These are phyloP conservation scores for Solanum clarkiae DNA, from an alignment of 257 asterid species.

Conservation along the genomic window DNA sequence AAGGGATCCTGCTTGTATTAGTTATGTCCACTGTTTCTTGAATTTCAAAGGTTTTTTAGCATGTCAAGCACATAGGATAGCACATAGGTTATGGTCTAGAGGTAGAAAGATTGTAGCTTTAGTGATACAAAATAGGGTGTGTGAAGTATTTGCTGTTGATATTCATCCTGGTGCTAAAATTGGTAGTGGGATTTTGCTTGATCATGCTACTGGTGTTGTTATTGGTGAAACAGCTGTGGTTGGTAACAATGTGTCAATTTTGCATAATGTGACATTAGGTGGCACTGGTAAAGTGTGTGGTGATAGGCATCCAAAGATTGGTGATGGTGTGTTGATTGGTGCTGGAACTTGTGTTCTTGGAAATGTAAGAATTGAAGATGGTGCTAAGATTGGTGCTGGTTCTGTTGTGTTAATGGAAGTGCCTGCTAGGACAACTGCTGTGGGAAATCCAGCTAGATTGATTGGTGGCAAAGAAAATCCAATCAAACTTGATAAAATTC, in stretches of 20 bases:
- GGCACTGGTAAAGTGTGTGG: slow-evolving; percentile 83
- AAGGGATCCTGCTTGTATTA: slow-evolving; percentile 87
- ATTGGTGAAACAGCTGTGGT: slow-evolving; percentile 81
- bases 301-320: slow-evolving; percentile 79
- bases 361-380: slow-evolving; percentile 61
- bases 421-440: slow-evolving; percentile 79
- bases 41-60: slow-evolving; percentile 79
- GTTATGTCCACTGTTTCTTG: slow-evolving; percentile 71
- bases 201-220: slow-evolving; percentile 60
- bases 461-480: slow-evolving; percentile 83
- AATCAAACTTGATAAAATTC: slow-evolving; percentile 49
- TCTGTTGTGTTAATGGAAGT: slow-evolving; percentile 73
- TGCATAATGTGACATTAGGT: slow-evolving; percentile 87
- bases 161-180: slow-evolving; percentile 85
- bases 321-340: slow-evolving; percentile 83
- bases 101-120: slow-evolving; percentile 49
- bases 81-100: slow-evolving; percentile 57
- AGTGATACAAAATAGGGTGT: slow-evolving; percentile 55
- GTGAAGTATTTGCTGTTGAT: slow-evolving; percentile 79
- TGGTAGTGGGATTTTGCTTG: slow-evolving; percentile 68
- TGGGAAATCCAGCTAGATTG: slow-evolving; percentile 82
- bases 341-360: slow-evolving; percentile 93
- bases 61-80: slow-evolving; percentile 63
- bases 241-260: slow-evolving; percentile 72
- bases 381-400: slow-evolving; percentile 93